Evolutionary conservation across 306 rosid species (phyloP).

Genomic region (Clitoria ternatea): DNA sequence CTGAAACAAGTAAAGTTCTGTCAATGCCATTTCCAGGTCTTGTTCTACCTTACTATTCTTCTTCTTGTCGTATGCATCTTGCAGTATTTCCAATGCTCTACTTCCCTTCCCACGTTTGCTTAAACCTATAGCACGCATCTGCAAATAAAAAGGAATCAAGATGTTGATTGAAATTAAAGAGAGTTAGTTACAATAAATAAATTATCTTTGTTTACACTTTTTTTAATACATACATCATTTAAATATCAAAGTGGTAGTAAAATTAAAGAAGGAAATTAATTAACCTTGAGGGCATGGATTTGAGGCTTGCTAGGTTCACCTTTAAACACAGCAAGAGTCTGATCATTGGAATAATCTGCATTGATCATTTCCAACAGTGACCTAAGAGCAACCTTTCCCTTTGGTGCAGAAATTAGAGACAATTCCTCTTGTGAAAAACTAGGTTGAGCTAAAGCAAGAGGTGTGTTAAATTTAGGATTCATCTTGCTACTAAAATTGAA

Average conservation of each 20-base stretch:
- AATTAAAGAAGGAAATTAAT: too few species aligned
- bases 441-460: not conserved
- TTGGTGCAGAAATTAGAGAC: too few species aligned
- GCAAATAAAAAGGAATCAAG: not conserved
- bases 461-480: slow-evolving; percentile 15
- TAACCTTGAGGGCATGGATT: too few species aligned
- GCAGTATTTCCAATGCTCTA: not conserved
- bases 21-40: not conserved
- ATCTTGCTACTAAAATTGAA: slow-evolving; percentile 4
- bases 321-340: not conserved
- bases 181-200: not conserved
- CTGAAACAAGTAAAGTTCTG: slow-evolving; percentile 20
- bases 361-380: not conserved
- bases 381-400: not conserved
- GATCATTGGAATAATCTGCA: not conserved
- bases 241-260: not conserved
- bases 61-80: not conserved
- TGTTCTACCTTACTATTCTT: too few species aligned
- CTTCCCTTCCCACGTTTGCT: not conserved
- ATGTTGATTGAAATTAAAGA: not conserved
- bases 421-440: too few species aligned
- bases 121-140: not conserved
- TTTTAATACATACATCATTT: too few species aligned
- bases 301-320: accelerated
- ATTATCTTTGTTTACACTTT: not conserved